A percentile compares a stretch with the other conserved stretches of the same genome.
These are phyloP conservation scores for Inga leiocalycina DNA, from an alignment of 306 rosid species.

Conservation along the genomic window DNA sequence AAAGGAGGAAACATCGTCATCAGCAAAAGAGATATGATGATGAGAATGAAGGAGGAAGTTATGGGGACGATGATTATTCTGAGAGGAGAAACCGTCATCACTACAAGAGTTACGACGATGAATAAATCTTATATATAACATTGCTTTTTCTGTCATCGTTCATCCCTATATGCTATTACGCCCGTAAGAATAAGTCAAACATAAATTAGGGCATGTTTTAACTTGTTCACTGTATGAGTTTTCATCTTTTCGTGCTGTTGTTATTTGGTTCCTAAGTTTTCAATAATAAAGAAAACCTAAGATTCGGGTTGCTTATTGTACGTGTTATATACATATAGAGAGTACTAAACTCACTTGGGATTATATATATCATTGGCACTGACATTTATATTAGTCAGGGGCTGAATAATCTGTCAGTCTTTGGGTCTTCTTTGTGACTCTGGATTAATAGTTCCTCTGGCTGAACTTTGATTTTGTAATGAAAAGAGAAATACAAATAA, in stretches of 20 bases:
- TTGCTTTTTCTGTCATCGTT: not conserved
- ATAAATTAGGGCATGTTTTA: not conserved
- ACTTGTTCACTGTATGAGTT: not conserved
- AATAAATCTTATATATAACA: not conserved
- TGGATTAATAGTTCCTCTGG: not conserved
- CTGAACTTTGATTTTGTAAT: not conserved
- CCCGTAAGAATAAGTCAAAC: not conserved
- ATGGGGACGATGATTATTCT: not conserved
- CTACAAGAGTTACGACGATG: not conserved
- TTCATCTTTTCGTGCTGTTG: not conserved
- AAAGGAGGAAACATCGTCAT: not conserved
- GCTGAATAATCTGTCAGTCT: not conserved
- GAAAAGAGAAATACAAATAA: not conserved
- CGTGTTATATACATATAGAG: not conserved
- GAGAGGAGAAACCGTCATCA: not conserved
- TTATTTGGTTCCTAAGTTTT: not conserved
- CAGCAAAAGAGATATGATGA: not conserved
- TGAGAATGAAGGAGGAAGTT: not conserved
- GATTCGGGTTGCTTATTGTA: not conserved
- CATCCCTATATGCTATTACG: not conserved
- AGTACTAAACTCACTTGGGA: not conserved
- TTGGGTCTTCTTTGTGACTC: not conserved
- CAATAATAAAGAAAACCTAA: not conserved
- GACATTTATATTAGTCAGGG: not conserved
- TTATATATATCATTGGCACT: not conserved